Evolutionary conservation across 129 eudicot genomes (phyloP).

Genomic region (Lactuca sativa): DNA sequence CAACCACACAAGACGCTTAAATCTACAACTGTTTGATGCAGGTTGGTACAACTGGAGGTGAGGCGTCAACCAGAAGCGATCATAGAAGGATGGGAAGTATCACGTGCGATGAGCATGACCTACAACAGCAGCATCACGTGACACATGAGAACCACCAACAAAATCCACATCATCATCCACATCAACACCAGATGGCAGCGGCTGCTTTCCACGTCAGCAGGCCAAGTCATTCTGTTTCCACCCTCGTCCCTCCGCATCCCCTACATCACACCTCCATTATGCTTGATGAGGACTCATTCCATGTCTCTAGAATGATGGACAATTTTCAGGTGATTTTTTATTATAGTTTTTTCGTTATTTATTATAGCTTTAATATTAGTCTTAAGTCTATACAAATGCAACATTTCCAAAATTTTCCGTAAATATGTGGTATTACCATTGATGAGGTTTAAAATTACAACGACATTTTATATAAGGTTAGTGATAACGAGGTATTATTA

Average conservation of each 20-base stretch:
- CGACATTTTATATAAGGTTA: no score
- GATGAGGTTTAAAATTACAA: no score
- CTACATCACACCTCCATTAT: conserved; percentile 67
- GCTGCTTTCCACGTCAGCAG: conserved; percentile 70
- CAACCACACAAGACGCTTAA: not conserved
- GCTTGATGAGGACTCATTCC: conserved; percentile 67
- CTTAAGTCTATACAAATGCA: not conserved
- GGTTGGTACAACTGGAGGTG: conserved; percentile 70
- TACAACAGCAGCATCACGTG: conserved; percentile 57
- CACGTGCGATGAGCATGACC: conserved; percentile 63
- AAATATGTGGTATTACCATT: no score
- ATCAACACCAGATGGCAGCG: conserved; percentile 44
- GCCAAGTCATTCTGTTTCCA: conserved; percentile 63
- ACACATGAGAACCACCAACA: conserved; percentile 32
- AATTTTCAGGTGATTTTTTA: conserved; percentile 62
- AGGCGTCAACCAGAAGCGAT: conserved; percentile 76
- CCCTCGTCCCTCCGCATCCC: conserved; percentile 43
- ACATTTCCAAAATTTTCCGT: no score
- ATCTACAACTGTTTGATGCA: conserved; percentile 27
- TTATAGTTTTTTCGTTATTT: not conserved
- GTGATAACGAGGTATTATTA: no score
- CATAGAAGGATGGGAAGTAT: conserved; percentile 34
- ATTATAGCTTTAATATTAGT: not conserved
- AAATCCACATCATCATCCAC: conserved; percentile 54
- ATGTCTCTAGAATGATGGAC: conserved; percentile 73